phyloP scores from a whole-genome alignment of 345 rosid species.

The Rubroshorea leprosula region DNA sequence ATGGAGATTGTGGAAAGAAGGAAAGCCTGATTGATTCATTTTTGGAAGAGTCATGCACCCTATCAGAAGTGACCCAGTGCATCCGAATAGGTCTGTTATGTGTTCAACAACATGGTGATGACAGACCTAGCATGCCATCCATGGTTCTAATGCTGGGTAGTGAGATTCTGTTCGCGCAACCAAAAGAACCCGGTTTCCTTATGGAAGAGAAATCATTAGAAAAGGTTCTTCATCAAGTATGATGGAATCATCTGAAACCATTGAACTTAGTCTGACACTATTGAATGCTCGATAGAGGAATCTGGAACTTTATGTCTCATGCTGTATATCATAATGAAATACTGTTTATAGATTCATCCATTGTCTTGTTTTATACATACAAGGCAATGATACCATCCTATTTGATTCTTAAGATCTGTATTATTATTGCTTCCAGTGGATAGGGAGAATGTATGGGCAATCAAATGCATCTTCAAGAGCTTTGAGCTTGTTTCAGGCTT shows the following conservation, averaged over 20 bases:
- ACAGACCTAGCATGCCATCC: slow-evolving; percentile 43
- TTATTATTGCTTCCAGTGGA: too few species aligned
- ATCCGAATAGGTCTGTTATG: slow-evolving; percentile 41
- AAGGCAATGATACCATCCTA: too few species aligned
- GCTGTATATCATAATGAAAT: too few species aligned
- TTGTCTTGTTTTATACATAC: too few species aligned
- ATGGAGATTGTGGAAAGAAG: slow-evolving; percentile 11
- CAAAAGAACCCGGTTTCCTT: slow-evolving; percentile 36
- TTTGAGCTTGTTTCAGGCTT: too few species aligned
- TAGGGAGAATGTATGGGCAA: too few species aligned
- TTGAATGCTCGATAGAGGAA: too few species aligned
- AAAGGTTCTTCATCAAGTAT: background rate
- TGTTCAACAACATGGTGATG: slow-evolving; percentile 34
- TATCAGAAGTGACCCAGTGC: slow-evolving; percentile 27
- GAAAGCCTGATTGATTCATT: slow-evolving; percentile 5
- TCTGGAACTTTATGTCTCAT: too few species aligned
- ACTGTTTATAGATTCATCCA: too few species aligned
- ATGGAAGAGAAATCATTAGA: background rate
- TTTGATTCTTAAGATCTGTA: too few species aligned
- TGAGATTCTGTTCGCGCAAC: slow-evolving; percentile 29
- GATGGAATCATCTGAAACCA: background rate
- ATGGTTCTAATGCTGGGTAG: slow-evolving; percentile 39
- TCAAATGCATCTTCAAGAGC: too few species aligned
- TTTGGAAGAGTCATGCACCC: slow-evolving; percentile 12
- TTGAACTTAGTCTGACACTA: slow-evolving; percentile 9